These are phyloP conservation scores for Xerocomellus intermedius DNA, from an alignment of 768 basidiomycete genomes.

Conservation along the genomic window DNA sequence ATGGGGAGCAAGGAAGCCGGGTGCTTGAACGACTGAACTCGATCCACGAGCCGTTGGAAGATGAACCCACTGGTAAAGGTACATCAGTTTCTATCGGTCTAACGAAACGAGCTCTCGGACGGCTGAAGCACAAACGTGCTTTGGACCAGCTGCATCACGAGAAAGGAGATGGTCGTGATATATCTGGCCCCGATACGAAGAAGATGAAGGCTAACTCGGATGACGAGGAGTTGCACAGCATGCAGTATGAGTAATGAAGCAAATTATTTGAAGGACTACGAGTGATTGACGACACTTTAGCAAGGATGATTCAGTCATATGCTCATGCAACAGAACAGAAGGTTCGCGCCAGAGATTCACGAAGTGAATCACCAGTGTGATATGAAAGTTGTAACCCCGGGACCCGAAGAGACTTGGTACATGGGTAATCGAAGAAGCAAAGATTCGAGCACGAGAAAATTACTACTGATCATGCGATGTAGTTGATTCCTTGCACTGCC, in stretches of 20 bases:
- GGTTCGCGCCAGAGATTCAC: no score
- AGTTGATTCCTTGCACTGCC: no score
- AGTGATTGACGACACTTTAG: neutral
- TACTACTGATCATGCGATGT: no score
- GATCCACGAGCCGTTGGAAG: slow-evolving; percentile 3
- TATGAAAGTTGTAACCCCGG: no score
- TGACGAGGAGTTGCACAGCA: neutral
- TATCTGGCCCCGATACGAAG: slow-evolving; percentile 11
- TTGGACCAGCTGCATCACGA: slow-evolving; percentile 31
- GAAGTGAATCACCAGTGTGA: no score
- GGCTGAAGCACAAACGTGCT: slow-evolving; percentile 52
- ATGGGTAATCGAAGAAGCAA: no score
- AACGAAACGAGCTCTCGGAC: slow-evolving; percentile 47
- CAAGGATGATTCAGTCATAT: no score
- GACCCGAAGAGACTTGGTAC: no score
- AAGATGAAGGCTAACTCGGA: slow-evolving; percentile 17
- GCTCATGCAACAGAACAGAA: no score
- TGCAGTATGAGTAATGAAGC: neutral
- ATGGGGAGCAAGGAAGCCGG: slow-evolving; percentile 44
- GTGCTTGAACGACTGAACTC: slow-evolving; percentile 28
- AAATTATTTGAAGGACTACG: neutral
- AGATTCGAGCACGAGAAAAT: no score
- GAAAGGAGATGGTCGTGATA: neutral
- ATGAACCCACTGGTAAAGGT: slow-evolving; percentile 10
- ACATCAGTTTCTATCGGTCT: slow-evolving; percentile 19